These are phyloP conservation scores for Arabis hirsuta DNA, from an alignment of 345 rosid genomes.

Conservation along the genomic window DNA sequence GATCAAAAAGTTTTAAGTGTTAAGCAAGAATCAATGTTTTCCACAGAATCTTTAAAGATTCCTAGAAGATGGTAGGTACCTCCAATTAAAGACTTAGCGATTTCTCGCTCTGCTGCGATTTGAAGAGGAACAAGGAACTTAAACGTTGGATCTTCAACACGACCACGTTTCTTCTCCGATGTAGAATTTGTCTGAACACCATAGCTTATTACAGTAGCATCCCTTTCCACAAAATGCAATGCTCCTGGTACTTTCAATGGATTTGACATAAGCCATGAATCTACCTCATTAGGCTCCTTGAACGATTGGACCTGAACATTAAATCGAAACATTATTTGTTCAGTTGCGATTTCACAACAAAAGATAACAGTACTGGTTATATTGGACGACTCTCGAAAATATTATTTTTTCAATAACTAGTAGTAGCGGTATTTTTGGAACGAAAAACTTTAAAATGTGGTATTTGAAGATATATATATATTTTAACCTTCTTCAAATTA, in stretches of 20 bases:
- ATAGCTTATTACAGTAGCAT: constrained; percentile 65
- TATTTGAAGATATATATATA: no score
- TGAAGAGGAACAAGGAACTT: constrained; percentile 89
- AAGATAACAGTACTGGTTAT: no score
- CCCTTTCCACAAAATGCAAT: constrained; percentile 63
- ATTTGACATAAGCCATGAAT: constrained; percentile 69
- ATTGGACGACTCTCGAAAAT: no score
- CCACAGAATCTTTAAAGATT: constrained; percentile 1
- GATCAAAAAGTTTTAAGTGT: not conserved
- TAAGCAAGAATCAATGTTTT: constrained; percentile 2
- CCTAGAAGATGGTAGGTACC: constrained; percentile 52
- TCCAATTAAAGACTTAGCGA: constrained; percentile 74
- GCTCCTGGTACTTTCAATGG: constrained; percentile 71
- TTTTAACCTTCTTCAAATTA: no score
- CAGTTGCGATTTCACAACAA: no score
- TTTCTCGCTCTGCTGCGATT: constrained; percentile 89
- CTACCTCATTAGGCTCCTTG: constrained; percentile 61
- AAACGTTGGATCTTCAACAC: constrained; percentile 75
- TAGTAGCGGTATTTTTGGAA: no score
- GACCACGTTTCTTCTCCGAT: constrained; percentile 51
- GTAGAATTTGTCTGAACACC: constrained; percentile 89
- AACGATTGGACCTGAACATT: constrained; percentile 66
- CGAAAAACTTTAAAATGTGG: not conserved
- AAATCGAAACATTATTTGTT: no score
- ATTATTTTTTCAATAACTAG: no score